A percentile compares a stretch with the other conserved stretches of the same genome.
Evolutionary conservation across 208 protist genomes (phyloP).

Genomic region (Trypanosoma boissoni): DNA sequence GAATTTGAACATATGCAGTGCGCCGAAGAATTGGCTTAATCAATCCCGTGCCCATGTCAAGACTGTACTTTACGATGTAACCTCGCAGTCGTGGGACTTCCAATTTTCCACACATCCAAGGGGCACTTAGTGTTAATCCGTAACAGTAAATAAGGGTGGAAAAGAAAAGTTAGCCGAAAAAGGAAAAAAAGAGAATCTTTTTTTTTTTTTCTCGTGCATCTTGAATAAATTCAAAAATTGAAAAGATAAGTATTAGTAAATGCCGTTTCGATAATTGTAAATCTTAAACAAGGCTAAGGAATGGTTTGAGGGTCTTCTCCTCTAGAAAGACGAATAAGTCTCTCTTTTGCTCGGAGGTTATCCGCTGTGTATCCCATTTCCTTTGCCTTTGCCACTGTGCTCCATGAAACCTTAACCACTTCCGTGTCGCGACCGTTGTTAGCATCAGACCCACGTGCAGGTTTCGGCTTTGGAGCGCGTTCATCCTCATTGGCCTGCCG

Average conservation of each 20-base stretch:
- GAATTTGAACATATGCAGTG: neutral
- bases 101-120: constrained; percentile 3
- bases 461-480: constrained; percentile 50
- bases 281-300: constrained; percentile 47
- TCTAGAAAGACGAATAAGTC: constrained; percentile 76
- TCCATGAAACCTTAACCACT: constrained; percentile 87
- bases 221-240: neutral
- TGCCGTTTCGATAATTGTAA: no score
- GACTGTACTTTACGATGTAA: constrained; percentile 19
- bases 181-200: constrained; percentile 5
- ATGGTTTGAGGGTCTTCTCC: constrained; percentile 85
- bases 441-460: constrained; percentile 63
- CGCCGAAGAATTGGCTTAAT: constrained; percentile 14
- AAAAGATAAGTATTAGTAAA: neutral
- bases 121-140: no score
- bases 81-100: constrained; percentile 5
- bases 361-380: constrained; percentile 65
- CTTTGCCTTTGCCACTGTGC: constrained; percentile 63
- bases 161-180: constrained; percentile 13
- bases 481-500: constrained; percentile 51
- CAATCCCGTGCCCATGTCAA: constrained; percentile 17
- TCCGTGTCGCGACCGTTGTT: constrained; percentile 10
- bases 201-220: constrained; percentile 9
- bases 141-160: no score
- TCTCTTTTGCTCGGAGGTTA: constrained; percentile 78